Percentiles rank a stretch among this genome's conserved stretches.
phyloP scores from a whole-genome alignment of 768 basidiomycete species.

The Hypholoma fasciculare region DNA sequence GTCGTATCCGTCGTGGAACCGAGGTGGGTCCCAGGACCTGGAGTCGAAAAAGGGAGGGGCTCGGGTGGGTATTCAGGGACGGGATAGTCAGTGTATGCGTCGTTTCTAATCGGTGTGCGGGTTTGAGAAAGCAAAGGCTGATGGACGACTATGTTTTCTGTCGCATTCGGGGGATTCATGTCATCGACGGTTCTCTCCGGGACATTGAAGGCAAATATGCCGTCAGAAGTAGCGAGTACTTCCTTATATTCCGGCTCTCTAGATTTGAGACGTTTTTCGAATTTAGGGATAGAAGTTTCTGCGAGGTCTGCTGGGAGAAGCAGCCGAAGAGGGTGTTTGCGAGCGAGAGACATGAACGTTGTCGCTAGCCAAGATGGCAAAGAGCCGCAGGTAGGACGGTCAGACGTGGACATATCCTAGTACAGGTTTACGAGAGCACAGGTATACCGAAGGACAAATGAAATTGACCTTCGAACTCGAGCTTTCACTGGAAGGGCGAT shows the following conservation, averaged over 20 bases:
- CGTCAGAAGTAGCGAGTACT: constrained; percentile 1
- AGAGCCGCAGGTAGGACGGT: constrained; percentile 20
- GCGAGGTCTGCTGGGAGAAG: constrained; percentile 31
- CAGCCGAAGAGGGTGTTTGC: constrained; percentile 47
- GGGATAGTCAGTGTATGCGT: constrained; percentile 4
- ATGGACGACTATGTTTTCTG: not conserved
- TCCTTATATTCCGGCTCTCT: not conserved
- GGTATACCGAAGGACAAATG: not conserved
- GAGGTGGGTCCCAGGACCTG: constrained; percentile 25
- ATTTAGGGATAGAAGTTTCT: not conserved
- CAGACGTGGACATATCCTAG: constrained; percentile 12
- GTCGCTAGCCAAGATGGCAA: constrained; percentile 59
- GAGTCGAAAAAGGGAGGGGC: constrained; percentile 25
- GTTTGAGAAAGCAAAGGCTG: not conserved
- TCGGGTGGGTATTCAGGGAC: not conserved
- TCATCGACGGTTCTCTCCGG: not conserved
- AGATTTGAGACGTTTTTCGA: not conserved
- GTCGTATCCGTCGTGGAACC: constrained; percentile 13
- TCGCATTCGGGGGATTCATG: not conserved
- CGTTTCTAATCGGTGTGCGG: not conserved
- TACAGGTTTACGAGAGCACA: not conserved
- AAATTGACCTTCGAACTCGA: constrained; percentile 16
- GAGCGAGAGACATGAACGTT: constrained; percentile 48
- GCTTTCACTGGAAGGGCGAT: constrained; percentile 13
- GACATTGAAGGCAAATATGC: constrained; percentile 13